Base-by-base conservation (phyloP, 1,284 basidiomycete species). In the Ceratorhiza oryzae-sativae region DNA sequence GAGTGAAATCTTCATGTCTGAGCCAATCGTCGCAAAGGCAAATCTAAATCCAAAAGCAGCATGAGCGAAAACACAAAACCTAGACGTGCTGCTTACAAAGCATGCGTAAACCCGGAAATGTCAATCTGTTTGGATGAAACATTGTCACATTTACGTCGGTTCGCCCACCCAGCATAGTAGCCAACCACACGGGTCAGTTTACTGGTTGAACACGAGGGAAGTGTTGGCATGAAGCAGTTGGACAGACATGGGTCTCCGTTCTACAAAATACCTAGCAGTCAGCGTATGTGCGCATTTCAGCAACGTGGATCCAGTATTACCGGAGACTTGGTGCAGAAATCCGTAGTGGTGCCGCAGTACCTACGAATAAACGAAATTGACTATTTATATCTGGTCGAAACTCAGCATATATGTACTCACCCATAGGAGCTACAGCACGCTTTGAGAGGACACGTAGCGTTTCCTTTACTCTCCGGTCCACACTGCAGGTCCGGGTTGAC, bases 381-480 rank as follows among this genome's bases (percentile, higher is more conserved):
- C 6, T n/a, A 23, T 8, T 51, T 8, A 12, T 51, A 51, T 25
- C n/a, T n/a, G n/a, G n/a, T n/a, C n/a, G n/a, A n/a, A n/a, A n/a
- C n/a, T 51, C 18, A 23, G 13, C 20, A 3, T 6, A n/a, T 13
- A 32, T 15, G 30, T 32, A 48, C 55, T 34, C 23, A 56, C 45
- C 60, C 60, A 49, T 62, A 62, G 9, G 60, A 20, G 45, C 60
- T 62, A 30, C 60, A 62, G 45, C 60, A 62, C 18, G 60, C 60
- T 48, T 62, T 62, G n/a, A 62, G 42, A 27, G 60, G 42, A 25
- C 60, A 62, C 10, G 60, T 62, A 1, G 60, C 60, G 30, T 62
- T 62, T 3, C 60, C 60, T 20, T 15, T 6, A n/a, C 25, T 30
- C 34, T 62, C 60, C 18, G 60, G 60, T 3, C 60, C 60, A 32